Evolutionary conservation across 768 basidiomycete species (phyloP).

Genomic region (Tulasnella sp.): DNA sequence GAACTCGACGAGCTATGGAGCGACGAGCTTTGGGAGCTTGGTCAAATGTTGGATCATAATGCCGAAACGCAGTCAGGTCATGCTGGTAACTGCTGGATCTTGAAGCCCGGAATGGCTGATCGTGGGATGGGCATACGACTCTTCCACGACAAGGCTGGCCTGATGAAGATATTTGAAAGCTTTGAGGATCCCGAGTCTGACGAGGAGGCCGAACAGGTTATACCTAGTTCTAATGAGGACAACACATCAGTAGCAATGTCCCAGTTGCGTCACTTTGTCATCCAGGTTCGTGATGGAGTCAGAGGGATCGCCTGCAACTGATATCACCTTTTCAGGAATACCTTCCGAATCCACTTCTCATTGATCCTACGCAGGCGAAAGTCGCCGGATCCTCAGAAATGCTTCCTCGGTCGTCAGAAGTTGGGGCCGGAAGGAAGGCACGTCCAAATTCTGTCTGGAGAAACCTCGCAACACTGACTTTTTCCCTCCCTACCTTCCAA

Average conservation of each 20-base stretch:
- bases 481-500: slow-evolving; percentile 13
- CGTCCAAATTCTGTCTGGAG: slow-evolving; percentile 1
- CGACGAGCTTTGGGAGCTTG: slow-evolving; percentile 89
- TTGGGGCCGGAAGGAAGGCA: slow-evolving; percentile 21
- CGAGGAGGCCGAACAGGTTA: slow-evolving; percentile 32
- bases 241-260: slow-evolving; percentile 56
- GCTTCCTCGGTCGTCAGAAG: too few relatives aligned
- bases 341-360: slow-evolving; percentile 58
- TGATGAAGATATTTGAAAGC: slow-evolving; percentile 65
- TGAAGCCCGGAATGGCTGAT: slow-evolving; percentile 97
- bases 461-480: neutral
- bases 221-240: slow-evolving; percentile 19
- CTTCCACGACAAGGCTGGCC: slow-evolving; percentile 64
- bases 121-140: slow-evolving; percentile 89
- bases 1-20: slow-evolving; percentile 89
- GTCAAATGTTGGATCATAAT: slow-evolving; percentile 40
- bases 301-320: neutral
- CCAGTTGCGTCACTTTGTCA: slow-evolving; percentile 89
- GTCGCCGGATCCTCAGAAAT: slow-evolving; percentile 22
- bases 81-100: slow-evolving; percentile 90
- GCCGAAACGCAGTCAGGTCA: slow-evolving; percentile 21
- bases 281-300: slow-evolving; percentile 52
- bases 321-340: slow-evolving; percentile 56
- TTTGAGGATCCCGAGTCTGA: slow-evolving; percentile 59
- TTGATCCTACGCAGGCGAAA: slow-evolving; percentile 51